phyloP scores from a whole-genome alignment of 2,329 filamentous ascomycete genomes.

The Neonectria ditissima region DNA sequence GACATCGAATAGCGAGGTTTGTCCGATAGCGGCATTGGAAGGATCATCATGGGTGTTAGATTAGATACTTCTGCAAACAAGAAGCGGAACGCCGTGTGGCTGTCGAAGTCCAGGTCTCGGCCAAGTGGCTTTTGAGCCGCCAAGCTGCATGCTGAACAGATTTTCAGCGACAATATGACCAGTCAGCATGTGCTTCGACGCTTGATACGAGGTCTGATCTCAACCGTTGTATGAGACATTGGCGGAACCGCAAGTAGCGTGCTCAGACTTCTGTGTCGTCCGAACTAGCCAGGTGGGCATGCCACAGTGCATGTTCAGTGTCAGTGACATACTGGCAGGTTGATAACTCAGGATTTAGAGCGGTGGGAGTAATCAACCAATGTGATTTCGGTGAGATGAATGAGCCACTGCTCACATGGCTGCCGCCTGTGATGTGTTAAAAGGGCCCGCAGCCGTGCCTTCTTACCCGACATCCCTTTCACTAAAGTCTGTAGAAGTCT shows the following conservation, averaged over 20 bases:
- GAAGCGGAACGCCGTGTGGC: conserved; percentile 8
- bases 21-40: conserved; percentile 1
- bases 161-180: conserved; percentile 19
- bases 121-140: conserved; percentile 3
- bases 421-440: background rate
- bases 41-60: conserved; percentile 16
- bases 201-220: conserved; percentile 17
- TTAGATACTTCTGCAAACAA: conserved; percentile 8
- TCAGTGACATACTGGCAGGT: conserved; percentile 2
- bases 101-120: conserved; percentile 9
- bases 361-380: conserved; percentile 7
- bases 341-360: conserved; percentile 8
- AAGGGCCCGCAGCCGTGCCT: conserved; percentile 11
- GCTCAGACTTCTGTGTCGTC: conserved; percentile 5
- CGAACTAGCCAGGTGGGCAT: conserved; percentile 6
- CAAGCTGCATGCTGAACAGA: conserved; percentile 12
- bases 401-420: conserved; percentile 4
- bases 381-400: background rate
- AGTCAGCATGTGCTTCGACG: conserved; percentile 12
- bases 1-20: conserved; percentile 6
- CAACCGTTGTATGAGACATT: conserved; percentile 19
- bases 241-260: background rate
- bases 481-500: background rate
- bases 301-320: conserved; percentile 1
- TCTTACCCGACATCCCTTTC: conserved; percentile 1